Conservation (phyloP, 2,329 filamentous ascomycete genomes). For the Pseudopyrenochaeta lycopersici region DNA sequence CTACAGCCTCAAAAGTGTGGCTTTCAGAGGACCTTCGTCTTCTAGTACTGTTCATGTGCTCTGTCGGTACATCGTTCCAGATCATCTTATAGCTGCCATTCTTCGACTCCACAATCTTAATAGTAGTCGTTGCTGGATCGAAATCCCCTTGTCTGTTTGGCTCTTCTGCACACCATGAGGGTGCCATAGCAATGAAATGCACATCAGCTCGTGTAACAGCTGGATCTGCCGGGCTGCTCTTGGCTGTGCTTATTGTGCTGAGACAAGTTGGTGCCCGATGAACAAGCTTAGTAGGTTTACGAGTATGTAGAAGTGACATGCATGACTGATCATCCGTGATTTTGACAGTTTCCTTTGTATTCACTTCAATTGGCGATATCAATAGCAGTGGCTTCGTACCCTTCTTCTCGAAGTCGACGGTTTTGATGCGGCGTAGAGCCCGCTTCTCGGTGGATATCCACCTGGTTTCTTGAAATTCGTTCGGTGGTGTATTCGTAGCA, state of each 20-base stretch:
- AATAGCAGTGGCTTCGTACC: constrained; percentile 5
- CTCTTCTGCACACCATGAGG: constrained; percentile 14
- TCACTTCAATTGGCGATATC: constrained; percentile 5
- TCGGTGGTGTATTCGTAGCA: constrained; percentile 22
- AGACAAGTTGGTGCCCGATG: constrained; percentile 11
- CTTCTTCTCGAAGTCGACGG: constrained; percentile 39
- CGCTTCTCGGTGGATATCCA: not conserved
- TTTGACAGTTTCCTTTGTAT: not conserved
- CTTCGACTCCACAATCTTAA: constrained; percentile 43
- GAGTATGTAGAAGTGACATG: not conserved
- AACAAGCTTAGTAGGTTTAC: not conserved
- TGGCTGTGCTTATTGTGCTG: constrained; percentile 15
- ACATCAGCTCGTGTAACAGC: constrained; percentile 46
- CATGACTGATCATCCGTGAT: not conserved
- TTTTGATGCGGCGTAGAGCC: constrained; percentile 37
- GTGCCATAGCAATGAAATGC: constrained; percentile 42
- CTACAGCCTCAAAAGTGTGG: constrained; percentile 21
- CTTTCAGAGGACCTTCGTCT: constrained; percentile 32
- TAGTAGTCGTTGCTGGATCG: constrained; percentile 41
- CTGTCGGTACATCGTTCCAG: constrained; percentile 39
- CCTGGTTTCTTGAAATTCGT: not conserved
- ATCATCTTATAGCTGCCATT: constrained; percentile 39
- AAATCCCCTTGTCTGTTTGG: constrained; percentile 3
- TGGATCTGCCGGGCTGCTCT: constrained; percentile 34
- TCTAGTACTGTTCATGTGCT: constrained; percentile 8